Evolutionary conservation across 1,284 basidiomycete genomes (phyloP).

Genomic region (Psilocybe mexicana): DNA sequence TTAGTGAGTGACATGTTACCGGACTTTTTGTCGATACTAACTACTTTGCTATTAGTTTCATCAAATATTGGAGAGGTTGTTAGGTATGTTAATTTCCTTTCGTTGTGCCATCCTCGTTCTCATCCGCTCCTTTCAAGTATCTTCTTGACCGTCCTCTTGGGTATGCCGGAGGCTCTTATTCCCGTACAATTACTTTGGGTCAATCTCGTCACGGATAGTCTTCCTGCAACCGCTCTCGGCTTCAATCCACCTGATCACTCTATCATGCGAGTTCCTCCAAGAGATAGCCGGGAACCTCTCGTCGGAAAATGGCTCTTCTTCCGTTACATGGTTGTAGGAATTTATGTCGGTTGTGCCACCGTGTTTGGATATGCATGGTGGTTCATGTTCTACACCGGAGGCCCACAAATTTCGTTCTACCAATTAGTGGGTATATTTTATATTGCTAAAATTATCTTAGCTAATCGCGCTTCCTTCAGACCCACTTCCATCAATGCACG

Average conservation of each 20-base stretch:
- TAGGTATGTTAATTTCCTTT: constrained; percentile 41
- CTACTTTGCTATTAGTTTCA: constrained; percentile 68
- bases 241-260: constrained; percentile 97
- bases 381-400: constrained; percentile 90
- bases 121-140: constrained; percentile 53
- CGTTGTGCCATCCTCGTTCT: background rate
- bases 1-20: constrained; percentile 52
- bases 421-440: constrained; percentile 71
- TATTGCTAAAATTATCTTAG: background rate
- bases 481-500: constrained; percentile 92
- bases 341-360: constrained; percentile 93
- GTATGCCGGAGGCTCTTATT: constrained; percentile 98
- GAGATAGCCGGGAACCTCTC: constrained; percentile 87
- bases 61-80: constrained; percentile 99
- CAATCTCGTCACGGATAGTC: constrained; percentile 92
- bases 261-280: constrained; percentile 93
- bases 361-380: constrained; percentile 99
- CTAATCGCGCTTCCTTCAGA: constrained; percentile 47
- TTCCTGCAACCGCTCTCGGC: constrained; percentile 97
- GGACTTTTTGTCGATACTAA: constrained; percentile 5
- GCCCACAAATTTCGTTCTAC: constrained; percentile 91
- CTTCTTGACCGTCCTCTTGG: constrained; percentile 94
- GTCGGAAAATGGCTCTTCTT: constrained; percentile 95
- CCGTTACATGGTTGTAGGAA: constrained; percentile 91
- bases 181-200: constrained; percentile 98